Evolutionary conservation across 345 rosid genomes (phyloP), one percentile per base, ranked within the genome.

Genomic region (Diplotaxis tenuifolia): DNA sequence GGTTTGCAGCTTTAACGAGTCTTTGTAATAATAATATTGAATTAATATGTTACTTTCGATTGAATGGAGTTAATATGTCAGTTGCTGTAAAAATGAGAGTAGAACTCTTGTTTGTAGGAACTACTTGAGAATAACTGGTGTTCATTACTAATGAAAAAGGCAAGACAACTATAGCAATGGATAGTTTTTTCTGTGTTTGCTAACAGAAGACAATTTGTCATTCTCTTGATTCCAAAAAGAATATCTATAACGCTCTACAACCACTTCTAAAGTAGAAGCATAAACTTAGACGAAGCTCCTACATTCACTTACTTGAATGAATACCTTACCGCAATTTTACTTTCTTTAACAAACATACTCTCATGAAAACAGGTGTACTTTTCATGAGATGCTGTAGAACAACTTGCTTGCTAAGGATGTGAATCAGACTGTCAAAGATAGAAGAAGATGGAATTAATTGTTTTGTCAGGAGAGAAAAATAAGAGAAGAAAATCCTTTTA

Each of bases 361-460:
- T n/a, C n/a, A n/a, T n/a, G n/a, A n/a, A n/a, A n/a, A n/a, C n/a
- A n/a, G n/a, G n/a, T n/a, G n/a, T n/a, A n/a, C n/a, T n/a, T n/a
- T n/a, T n/a, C n/a, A n/a, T n/a, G n/a, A n/a, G n/a, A n/a, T n/a
- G n/a, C n/a, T n/a, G n/a, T n/a, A n/a, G n/a, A n/a, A 77, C 38
- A 79, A 72, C 85, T 87, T 74, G 73, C 87, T 81, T 85, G 87
- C 64, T 84, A 82, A 18, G 81, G 76, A 70, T 78, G 86, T 31
- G 85, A 73, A 61, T 79, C 88, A 73, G 96, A 92, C 99, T 91
- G 90, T 82, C 61, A 74, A 64, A 74, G 22, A 68, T 70, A 47
- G 70, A 76, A 65, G 58, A 67, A 67, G 62, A 81, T 55, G 1
- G 62, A 42, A 52, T 68, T 56, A 59, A 58, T 55, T 40, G 65